Percentiles rank a stretch among this genome's conserved stretches.
phyloP scores from a whole-genome alignment of 768 basidiomycete species.

The Royoungia palumana region DNA sequence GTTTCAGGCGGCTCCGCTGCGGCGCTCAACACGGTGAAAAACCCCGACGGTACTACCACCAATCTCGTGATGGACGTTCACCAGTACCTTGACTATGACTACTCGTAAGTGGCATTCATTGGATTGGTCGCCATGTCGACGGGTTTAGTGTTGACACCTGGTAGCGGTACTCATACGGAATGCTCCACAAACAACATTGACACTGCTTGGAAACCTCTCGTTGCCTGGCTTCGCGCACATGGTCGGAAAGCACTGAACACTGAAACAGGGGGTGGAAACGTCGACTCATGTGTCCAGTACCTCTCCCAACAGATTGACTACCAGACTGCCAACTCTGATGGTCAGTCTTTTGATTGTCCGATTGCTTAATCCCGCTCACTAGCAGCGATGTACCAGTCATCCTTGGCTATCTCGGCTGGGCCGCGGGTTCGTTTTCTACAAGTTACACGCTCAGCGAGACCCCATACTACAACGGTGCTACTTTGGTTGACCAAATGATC shows the following conservation, averaged over 20 bases:
- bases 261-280: slow-evolving; percentile 59
- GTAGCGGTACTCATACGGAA: slow-evolving; percentile 40
- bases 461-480: slow-evolving; percentile 28
- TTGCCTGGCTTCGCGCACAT: slow-evolving; percentile 47
- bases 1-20: slow-evolving; percentile 49
- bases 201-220: slow-evolving; percentile 43
- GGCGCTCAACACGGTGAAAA: slow-evolving; percentile 43
- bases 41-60: slow-evolving; percentile 43
- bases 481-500: slow-evolving; percentile 36
- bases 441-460: slow-evolving; percentile 35
- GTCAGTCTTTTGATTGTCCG: slow-evolving; percentile 24
- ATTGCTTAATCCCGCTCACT: not conserved
- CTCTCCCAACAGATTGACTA: slow-evolving; percentile 45
- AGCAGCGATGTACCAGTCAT: slow-evolving; percentile 32
- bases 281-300: slow-evolving; percentile 42
- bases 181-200: slow-evolving; percentile 57
- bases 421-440: slow-evolving; percentile 52
- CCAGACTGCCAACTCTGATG: slow-evolving; percentile 48
- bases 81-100: slow-evolving; percentile 58
- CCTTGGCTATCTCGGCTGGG: slow-evolving; percentile 56
- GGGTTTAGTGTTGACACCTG: not conserved
- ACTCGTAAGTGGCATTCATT: slow-evolving; percentile 34
- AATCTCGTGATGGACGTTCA: slow-evolving; percentile 60
- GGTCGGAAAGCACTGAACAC: slow-evolving; percentile 55
- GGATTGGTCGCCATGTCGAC: not conserved